These are phyloP conservation scores for Phalaenopsis hybrid DNA, from an alignment of 116 monocot species.

Conservation along the genomic window DNA sequence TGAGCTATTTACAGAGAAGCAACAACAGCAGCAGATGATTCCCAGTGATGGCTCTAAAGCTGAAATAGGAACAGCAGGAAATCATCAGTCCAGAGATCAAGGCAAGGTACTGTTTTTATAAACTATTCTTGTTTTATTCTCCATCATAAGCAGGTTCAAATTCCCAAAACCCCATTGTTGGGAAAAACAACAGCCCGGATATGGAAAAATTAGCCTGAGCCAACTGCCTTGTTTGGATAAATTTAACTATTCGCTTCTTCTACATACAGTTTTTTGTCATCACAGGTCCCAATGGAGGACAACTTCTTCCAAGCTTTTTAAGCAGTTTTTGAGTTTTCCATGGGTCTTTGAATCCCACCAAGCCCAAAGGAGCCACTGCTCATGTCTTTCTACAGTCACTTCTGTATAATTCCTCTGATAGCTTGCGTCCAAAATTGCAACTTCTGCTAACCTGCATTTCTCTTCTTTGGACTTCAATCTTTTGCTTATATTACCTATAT, in stretches of 20 bases:
- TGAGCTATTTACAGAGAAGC: not conserved
- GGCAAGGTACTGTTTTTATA: constrained; percentile 38
- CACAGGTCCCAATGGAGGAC: constrained; percentile 21
- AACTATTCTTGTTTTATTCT: not conserved
- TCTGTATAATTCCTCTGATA: not conserved
- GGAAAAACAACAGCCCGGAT: not conserved
- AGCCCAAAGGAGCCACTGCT: not conserved
- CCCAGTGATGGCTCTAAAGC: constrained; percentile 28
- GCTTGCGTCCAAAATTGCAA: not conserved
- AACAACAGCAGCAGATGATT: constrained; percentile 35
- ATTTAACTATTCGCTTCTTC: too few species aligned
- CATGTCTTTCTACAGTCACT: not conserved
- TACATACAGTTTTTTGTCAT: too few species aligned
- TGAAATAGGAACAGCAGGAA: constrained; percentile 23
- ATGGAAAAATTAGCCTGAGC: not conserved
- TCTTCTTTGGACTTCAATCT: not conserved
- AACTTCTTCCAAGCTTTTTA: not conserved
- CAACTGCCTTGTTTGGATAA: too few species aligned
- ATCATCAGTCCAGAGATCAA: constrained; percentile 39
- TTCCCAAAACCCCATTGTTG: constrained; percentile 6
- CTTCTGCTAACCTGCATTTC: not conserved
- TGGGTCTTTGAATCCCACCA: not conserved
- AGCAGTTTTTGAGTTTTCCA: not conserved
- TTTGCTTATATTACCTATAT: not conserved
- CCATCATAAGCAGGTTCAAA: constrained; percentile 9